Base-by-base conservation (phyloP, 2,329 filamentous ascomycete genomes). In the Pyrenophora seminiperda region DNA sequence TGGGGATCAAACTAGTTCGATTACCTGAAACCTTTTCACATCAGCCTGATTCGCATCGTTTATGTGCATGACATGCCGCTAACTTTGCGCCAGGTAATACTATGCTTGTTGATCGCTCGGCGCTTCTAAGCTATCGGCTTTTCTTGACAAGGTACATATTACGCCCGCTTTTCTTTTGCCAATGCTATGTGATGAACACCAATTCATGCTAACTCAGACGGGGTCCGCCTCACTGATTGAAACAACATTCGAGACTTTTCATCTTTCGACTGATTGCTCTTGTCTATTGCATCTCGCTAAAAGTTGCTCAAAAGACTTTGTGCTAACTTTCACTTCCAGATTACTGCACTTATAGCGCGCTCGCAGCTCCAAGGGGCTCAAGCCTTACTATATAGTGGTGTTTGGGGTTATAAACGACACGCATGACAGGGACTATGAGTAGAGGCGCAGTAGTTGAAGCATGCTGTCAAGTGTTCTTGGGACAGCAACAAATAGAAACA, bases 201-300 rank as follows among this genome's bases (percentile, higher is more conserved):
- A 66, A 66, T 71, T 67, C 70, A 72, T 72, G 70, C 70, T 72
- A 71, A 65, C 63, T 64, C 68, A 66, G 66, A 71, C 59, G 66
- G 63, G 63, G 62, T 56, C 56, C 50, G 55, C 59, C 58, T 45
- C 63, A 43, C 68, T 72, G 70, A 63, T 68, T 67, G 55, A 66
- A 62, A 61, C 63, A 63, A 59, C 57, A 65, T 67, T 65, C 59
- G 58, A 57, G 54, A 57, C 70, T 72, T 72, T 72, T 72, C 68
- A 72, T 72, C 70, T 72, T 72, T 72, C 68, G 61, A 65, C 70
- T 72, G 70, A 72, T 48, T 59, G 47, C 55, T 50, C 34, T 19
- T 47, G 47, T 15, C 34, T 19, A n/a, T 32, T 38, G 20, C 18
- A 18, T 14, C 17, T 24, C 33, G 46, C 41, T 33, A 27, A 34